Percentiles rank a stretch among this genome's conserved stretches.
Conservation (phyloP, 2,329 filamentous ascomycete genomes). For the Nemania bipapillata region DNA sequence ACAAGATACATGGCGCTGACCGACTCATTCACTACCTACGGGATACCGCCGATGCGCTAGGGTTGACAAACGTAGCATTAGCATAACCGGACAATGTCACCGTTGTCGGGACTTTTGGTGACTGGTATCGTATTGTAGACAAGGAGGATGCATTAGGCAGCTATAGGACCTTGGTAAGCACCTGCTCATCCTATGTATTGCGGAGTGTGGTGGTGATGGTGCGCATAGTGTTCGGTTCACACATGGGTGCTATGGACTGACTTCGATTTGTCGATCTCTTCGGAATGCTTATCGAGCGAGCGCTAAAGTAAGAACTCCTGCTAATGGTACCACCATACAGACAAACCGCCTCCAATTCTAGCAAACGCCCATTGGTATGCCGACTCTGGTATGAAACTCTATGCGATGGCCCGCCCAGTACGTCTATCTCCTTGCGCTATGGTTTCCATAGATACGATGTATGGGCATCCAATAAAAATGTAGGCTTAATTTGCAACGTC, state of each 20-base stretch:
- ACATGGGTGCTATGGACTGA: no score
- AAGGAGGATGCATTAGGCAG: no score
- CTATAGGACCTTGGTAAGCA: no score
- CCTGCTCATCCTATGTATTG: no score
- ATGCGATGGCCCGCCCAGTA: not conserved
- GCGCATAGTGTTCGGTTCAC: no score
- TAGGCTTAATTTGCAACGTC: no score
- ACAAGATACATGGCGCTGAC: not conserved
- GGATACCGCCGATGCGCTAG: not conserved
- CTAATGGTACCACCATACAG: not conserved
- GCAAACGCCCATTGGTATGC: not conserved
- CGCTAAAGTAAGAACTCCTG: no score
- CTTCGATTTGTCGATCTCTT: no score
- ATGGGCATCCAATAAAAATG: not conserved
- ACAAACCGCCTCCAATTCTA: not conserved
- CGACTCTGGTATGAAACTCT: not conserved
- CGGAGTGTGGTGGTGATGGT: no score
- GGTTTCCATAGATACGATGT: no score
- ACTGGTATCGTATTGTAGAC: not conserved
- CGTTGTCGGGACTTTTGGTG: not conserved
- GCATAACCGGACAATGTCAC: not conserved
- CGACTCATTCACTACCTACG: not conserved
- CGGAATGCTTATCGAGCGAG: no score
- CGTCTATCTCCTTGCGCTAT: not conserved
- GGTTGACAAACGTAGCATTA: not conserved